These are phyloP conservation scores for Daedalea quercina DNA, from an alignment of 768 basidiomycete species.

Conservation along the genomic window DNA sequence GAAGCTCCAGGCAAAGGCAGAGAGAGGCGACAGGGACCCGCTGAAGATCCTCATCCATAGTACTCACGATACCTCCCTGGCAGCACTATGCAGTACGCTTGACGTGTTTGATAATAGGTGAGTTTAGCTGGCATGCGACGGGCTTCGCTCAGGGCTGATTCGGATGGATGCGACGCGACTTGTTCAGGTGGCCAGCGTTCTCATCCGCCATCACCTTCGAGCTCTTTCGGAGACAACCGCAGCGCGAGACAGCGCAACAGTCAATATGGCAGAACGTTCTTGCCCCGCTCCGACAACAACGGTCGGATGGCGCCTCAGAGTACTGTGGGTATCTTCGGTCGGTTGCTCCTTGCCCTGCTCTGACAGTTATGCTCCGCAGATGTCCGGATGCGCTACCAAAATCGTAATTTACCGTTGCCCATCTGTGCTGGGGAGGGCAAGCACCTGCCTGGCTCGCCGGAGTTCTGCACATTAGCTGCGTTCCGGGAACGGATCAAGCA, in stretches of 20 bases:
- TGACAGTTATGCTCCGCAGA: constrained; percentile 12
- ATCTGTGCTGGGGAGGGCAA: constrained; percentile 59
- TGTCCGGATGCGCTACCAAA: constrained; percentile 75
- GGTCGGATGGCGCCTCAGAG: constrained; percentile 24
- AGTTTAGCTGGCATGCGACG: constrained; percentile 8
- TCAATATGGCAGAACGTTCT: constrained; percentile 33
- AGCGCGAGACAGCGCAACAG: constrained; percentile 6
- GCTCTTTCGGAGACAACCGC: constrained; percentile 37
- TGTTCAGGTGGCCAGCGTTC: constrained; percentile 66
- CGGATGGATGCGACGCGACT: neutral
- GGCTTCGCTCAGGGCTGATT: neutral
- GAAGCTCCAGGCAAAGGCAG: constrained; percentile 56
- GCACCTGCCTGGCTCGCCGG: constrained; percentile 62
- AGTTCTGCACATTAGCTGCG: constrained; percentile 64
- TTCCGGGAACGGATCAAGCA: constrained; percentile 58
- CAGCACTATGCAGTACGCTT: constrained; percentile 54
- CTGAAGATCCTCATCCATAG: constrained; percentile 62
- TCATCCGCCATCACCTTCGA: constrained; percentile 72
- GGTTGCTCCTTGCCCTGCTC: neutral
- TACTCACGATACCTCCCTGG: constrained; percentile 69
- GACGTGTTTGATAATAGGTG: constrained; percentile 71
- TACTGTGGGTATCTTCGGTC: constrained; percentile 33
- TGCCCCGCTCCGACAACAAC: constrained; percentile 26
- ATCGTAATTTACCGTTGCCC: constrained; percentile 55
- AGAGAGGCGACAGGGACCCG: constrained; percentile 37